phyloP scores from a whole-genome alignment of 441 rosid genomes.

The Cnidoscolus chayamansa region DNA sequence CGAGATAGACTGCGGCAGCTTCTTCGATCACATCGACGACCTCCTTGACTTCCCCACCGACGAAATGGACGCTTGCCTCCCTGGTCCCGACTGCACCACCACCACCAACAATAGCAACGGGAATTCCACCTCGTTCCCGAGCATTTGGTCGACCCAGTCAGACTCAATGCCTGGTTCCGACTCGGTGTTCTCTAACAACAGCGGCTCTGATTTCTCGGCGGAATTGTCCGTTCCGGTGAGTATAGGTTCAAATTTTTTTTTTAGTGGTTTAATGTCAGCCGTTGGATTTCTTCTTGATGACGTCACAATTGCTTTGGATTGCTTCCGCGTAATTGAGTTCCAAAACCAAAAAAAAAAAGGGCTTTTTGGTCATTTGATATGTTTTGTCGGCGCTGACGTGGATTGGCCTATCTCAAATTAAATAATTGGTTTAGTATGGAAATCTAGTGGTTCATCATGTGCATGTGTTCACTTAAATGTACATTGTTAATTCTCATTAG shows the following conservation, averaged over 20 bases:
- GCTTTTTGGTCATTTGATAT: slow-evolving; percentile 1
- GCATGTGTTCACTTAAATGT: slow-evolving; percentile 9
- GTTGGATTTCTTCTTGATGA: slow-evolving; percentile 19
- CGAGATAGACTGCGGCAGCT: slow-evolving; percentile 83
- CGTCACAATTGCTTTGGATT: slow-evolving; percentile 14
- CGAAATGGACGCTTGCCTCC: slow-evolving; percentile 43
- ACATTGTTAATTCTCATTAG: too few relatives aligned
- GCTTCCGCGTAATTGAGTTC: slow-evolving; percentile 7
- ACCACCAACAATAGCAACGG: neutral
- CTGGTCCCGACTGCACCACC: slow-evolving; percentile 18
- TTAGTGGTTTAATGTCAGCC: neutral
- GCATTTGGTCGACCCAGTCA: slow-evolving; percentile 57
- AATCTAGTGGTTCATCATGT: slow-evolving; percentile 49
- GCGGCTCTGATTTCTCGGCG: slow-evolving; percentile 59
- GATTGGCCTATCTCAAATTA: slow-evolving; percentile 5
- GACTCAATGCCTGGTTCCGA: slow-evolving; percentile 64
- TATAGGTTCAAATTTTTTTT: neutral
- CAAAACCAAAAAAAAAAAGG: neutral
- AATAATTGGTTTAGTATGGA: slow-evolving; percentile 24
- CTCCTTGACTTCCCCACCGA: slow-evolving; percentile 77
- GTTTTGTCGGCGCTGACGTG: slow-evolving; percentile 35
- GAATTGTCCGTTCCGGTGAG: slow-evolving; percentile 75
- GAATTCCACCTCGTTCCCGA: slow-evolving; percentile 41
- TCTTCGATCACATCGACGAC: slow-evolving; percentile 95
- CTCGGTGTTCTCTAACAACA: slow-evolving; percentile 50